Evolutionary conservation across 148 eudicot genomes (phyloP), one percentile per base, ranked within the genome.

Genomic region (Rhododendron simsii): DNA sequence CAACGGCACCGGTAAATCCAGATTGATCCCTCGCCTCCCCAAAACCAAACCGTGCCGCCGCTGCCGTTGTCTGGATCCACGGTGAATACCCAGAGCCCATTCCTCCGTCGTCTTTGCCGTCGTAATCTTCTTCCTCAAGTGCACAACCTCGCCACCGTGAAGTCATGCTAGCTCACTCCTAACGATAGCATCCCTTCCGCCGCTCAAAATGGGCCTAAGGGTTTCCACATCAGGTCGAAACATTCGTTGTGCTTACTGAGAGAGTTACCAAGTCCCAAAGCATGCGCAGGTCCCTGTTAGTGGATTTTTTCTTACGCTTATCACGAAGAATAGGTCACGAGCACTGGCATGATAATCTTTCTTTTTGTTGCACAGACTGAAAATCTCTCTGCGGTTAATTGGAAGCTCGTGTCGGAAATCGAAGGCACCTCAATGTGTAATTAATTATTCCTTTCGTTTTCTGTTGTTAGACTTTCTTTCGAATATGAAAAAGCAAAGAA

Each of bases 281-380:
- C 51, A 84, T 84, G 85, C 86, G 7, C 81, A 84, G 86, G 80
- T 84, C 50, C 55, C 50, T 55, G 81, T 75, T 53, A 23, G 65
- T 20, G 53, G 9, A 65, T 41, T 83, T 45, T 67, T 21, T 55
- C 9, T 13, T 5, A 3, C n/a, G 1, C 26, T 12, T 28, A 1
- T 10, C 71, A 7, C 35, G 33, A n/a, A 18, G 83, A 80, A 51
- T 80, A 30, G 6, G 8, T 81, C 2, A 10, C 65, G 2, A 20
- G 15, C 47, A 57, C 69, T 57, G 12, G 30, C 53, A 11, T 82
- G 51, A 41, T 15, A 26, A 16, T 50, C 35, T 18, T 41, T 74
- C 59, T 28, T n/a, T n/a, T 84, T 2, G 69, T 55, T 55, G 50
- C 67, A 30, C 65, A 84, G 86, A 15, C 55, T 39, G 30, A 76